phyloP scores from a whole-genome alignment of 495 filamentous ascomycete species.

The Rostrohypoxylon terebratum region DNA sequence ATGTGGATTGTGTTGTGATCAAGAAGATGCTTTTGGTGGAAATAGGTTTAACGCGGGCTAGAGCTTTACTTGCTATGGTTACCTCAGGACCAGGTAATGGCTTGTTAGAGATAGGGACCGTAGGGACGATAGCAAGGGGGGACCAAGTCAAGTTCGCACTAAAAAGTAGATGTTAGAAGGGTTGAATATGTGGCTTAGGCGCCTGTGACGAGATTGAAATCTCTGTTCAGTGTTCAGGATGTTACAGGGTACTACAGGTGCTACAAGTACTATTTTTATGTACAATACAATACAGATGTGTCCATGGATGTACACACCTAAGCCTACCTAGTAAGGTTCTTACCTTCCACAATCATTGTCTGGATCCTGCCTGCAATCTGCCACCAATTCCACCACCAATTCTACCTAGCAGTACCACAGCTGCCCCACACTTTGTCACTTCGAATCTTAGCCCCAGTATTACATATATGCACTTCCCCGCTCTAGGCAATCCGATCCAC shows the following conservation, averaged over 20 bases:
- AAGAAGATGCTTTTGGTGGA: conserved; percentile 43
- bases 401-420: no score
- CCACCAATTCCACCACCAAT: background rate
- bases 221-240: conserved; percentile 19
- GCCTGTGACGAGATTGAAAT: conserved; percentile 20
- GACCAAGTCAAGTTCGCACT: background rate
- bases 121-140: background rate
- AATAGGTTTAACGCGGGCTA: conserved; percentile 45
- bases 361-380: no score
- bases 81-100: background rate
- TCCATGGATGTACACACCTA: no score
- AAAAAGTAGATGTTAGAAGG: background rate
- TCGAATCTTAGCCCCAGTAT: background rate
- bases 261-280: background rate
- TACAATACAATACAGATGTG: no score
- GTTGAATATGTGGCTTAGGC: conserved; percentile 14
- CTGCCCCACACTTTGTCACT: conserved; percentile 17
- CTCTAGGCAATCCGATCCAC: conserved; percentile 6
- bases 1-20: conserved; percentile 41
- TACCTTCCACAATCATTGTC: background rate
- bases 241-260: background rate
- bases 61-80: conserved; percentile 17
- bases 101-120: conserved; percentile 8
- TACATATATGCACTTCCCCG: conserved; percentile 36
- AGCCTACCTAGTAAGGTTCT: conserved; percentile 1